phyloP scores from a whole-genome alignment of 495 filamentous ascomycete species.

The Trichoderma asperelloides region DNA sequence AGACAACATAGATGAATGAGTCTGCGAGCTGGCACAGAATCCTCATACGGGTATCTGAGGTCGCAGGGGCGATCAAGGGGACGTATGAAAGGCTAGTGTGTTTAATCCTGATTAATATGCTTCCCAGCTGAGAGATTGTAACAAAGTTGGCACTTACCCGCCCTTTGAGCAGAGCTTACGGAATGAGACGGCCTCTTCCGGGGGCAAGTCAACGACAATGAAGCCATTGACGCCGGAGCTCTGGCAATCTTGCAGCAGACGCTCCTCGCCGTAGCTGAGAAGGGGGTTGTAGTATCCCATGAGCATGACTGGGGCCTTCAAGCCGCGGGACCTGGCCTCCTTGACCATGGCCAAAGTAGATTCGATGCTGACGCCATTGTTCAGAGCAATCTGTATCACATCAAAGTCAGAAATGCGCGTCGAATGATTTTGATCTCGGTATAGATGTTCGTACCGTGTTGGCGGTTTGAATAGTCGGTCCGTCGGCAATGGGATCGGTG shows the following conservation, averaged over 20 bases:
- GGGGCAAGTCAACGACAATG: constrained; percentile 93
- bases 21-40: constrained; percentile 93
- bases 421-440: background rate
- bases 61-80: constrained; percentile 88
- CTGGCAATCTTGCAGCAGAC: constrained; percentile 74
- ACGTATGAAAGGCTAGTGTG: constrained; percentile 69
- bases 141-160: constrained; percentile 42
- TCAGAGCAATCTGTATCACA: constrained; percentile 49
- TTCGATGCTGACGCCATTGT: constrained; percentile 77
- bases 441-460: constrained; percentile 52
- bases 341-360: constrained; percentile 71
- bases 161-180: constrained; percentile 68
- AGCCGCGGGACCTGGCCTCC: constrained; percentile 61
- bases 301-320: constrained; percentile 74
- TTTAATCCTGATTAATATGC: background rate
- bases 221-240: constrained; percentile 90
- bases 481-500: constrained; percentile 95
- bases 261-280: constrained; percentile 85
- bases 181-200: constrained; percentile 93
- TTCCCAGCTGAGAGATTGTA: background rate
- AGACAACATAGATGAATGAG: constrained; percentile 99
- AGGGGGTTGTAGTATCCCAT: constrained; percentile 99
- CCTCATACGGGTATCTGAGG: constrained; percentile 87
- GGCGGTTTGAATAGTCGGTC: constrained; percentile 84
- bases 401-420: background rate